These are phyloP conservation scores for Austroboletus novae-zelandiae DNA, from an alignment of 1,284 basidiomycete genomes.

Conservation along the genomic window DNA sequence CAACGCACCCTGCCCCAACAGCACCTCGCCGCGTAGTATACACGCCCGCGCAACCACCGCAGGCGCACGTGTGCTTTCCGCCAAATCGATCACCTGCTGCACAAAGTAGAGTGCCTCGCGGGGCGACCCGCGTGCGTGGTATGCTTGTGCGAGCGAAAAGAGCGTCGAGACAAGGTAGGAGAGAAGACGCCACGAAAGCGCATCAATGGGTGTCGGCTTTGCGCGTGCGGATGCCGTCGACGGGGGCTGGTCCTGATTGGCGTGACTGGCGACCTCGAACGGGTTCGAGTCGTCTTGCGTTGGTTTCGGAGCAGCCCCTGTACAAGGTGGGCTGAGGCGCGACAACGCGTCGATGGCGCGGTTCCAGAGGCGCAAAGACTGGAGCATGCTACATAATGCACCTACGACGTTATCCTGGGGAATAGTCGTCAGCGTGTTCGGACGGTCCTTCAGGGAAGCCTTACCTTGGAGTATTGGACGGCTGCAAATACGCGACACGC, in stretches of 20 bases:
- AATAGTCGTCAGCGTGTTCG: neutral
- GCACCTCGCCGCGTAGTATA: conserved; percentile 64
- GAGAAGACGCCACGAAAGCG: conserved; percentile 73
- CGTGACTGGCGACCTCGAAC: conserved; percentile 49
- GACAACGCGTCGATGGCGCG: conserved; percentile 71
- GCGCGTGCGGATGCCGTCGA: conserved; percentile 17
- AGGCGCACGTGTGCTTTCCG: conserved; percentile 63
- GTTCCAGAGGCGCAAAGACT: conserved; percentile 78
- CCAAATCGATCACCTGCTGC: conserved; percentile 68
- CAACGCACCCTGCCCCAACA: conserved; percentile 58
- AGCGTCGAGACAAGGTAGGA: conserved; percentile 65
- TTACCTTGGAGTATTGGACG: conserved; percentile 67
- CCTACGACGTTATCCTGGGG: conserved; percentile 65
- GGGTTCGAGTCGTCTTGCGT: conserved; percentile 50
- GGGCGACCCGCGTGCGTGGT: conserved; percentile 71
- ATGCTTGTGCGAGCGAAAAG: conserved; percentile 60
- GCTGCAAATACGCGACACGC: conserved; percentile 67
- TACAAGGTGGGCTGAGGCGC: conserved; percentile 48
- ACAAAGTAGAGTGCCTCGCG: conserved; percentile 83
- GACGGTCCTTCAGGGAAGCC: conserved; percentile 13
- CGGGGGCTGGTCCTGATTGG: conserved; percentile 28
- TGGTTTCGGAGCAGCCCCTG: conserved; percentile 28
- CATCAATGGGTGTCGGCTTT: conserved; percentile 39
- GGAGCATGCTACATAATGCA: conserved; percentile 61
- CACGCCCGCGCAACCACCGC: conserved; percentile 63